Conservation (phyloP, 2,329 filamentous ascomycete species). For the Colletotrichum tamarilloi region DNA sequence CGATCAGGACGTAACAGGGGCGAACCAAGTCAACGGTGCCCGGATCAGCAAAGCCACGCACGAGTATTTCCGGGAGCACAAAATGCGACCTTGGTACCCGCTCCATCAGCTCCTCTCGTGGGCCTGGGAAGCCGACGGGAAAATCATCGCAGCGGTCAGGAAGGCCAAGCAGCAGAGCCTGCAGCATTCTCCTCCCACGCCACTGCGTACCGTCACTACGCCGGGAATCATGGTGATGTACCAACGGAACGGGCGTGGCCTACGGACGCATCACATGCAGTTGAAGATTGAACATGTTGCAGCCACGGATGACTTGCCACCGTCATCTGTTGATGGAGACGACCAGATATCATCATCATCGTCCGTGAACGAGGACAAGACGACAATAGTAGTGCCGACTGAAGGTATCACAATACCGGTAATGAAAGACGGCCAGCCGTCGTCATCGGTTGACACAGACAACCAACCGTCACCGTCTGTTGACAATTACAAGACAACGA, state of each 20-base stretch:
- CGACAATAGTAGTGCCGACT: too few species aligned
- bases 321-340: too few species aligned
- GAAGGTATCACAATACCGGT: too few species aligned
- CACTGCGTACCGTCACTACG: neutral
- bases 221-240: neutral
- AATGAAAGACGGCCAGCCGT: too few species aligned
- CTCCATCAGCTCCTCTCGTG: slow-evolving; percentile 23
- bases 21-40: neutral
- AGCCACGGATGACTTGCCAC: neutral
- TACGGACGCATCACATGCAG: neutral
- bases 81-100: slow-evolving; percentile 3
- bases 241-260: neutral
- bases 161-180: slow-evolving; percentile 11
- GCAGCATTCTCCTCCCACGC: neutral
- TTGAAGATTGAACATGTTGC: neutral
- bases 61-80: neutral
- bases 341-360: too few species aligned
- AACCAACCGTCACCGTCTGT: too few species aligned
- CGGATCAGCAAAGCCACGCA: neutral
- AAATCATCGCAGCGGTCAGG: slow-evolving; percentile 11
- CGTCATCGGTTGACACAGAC: too few species aligned
- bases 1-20: neutral
- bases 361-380: too few species aligned
- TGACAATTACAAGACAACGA: too few species aligned
- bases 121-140: slow-evolving; percentile 16